Evolutionary conservation across 305 asterid species (phyloP).

Genomic region (Fraxinus sp.): DNA sequence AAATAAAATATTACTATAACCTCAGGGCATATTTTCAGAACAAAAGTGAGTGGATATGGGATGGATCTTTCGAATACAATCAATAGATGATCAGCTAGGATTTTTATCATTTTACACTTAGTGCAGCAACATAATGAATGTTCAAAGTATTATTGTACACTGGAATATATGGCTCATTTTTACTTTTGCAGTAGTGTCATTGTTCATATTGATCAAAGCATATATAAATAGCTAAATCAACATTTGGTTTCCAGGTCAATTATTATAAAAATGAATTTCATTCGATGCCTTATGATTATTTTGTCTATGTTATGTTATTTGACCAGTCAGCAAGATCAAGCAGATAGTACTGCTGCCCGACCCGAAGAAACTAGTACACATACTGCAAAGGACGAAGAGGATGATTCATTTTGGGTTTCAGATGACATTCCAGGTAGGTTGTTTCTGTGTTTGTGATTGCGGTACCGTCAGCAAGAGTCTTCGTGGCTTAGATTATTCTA

Average conservation of each 20-base stretch:
- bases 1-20: not conserved
- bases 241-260: not conserved
- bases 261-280: not conserved
- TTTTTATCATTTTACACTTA: not conserved
- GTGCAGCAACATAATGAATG: not conserved
- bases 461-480: not conserved
- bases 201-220: not conserved
- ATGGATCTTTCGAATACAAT: not conserved
- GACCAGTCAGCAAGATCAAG: conserved; percentile 66
- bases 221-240: not conserved
- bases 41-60: not conserved
- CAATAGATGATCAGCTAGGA: not conserved
- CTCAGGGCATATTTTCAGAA: not conserved
- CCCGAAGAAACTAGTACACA: conserved; percentile 40
- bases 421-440: conserved; percentile 76
- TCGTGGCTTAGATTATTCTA: conserved; percentile 20
- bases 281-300: not conserved
- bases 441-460: conserved; percentile 24
- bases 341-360: conserved; percentile 41
- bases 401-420: conserved; percentile 71
- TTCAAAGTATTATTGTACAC: not conserved
- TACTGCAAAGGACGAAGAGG: conserved; percentile 47
- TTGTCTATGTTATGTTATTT: conserved; percentile 18
- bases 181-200: not conserved
- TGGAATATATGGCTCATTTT: not conserved